Conservation (phyloP, 495 filamentous ascomycete species). For the Apiosordaria backusii region DNA sequence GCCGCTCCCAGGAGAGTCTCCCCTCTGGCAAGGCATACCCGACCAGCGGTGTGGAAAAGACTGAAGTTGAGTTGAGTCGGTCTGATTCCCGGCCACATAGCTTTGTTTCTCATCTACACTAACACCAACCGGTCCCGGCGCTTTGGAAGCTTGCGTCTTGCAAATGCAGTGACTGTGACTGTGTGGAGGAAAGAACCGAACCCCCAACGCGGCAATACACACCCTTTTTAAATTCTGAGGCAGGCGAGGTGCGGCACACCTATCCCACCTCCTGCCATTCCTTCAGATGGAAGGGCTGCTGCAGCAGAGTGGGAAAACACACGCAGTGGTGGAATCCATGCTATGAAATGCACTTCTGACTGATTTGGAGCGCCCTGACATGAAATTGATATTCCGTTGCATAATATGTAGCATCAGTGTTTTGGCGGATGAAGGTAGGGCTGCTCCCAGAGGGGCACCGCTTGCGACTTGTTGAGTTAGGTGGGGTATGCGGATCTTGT, state of each 20-base stretch:
- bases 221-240: background rate
- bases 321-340: no score
- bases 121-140: slow-evolving; percentile 6
- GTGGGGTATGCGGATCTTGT: slow-evolving; percentile 1
- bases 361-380: background rate
- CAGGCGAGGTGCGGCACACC: background rate
- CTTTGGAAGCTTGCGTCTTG: slow-evolving; percentile 7
- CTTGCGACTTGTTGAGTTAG: slow-evolving; percentile 3
- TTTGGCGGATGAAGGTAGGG: slow-evolving; percentile 7
- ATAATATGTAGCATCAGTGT: slow-evolving; percentile 25
- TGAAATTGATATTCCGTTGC: slow-evolving; percentile 7
- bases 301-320: background rate
- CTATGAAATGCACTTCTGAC: no score
- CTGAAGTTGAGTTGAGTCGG: background rate
- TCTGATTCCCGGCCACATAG: slow-evolving; percentile 6
- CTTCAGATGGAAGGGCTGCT: background rate
- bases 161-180: background rate
- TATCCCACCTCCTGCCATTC: background rate
- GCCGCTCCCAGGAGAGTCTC: slow-evolving; percentile 1
- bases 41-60: slow-evolving; percentile 2
- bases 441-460: slow-evolving; percentile 9
- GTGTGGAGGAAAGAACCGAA: no score
- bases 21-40: background rate
- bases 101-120: background rate
- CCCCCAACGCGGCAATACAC: background rate